phyloP scores from a whole-genome alignment of 1,284 basidiomycete species.

The Trichosporon ovoides region DNA sequence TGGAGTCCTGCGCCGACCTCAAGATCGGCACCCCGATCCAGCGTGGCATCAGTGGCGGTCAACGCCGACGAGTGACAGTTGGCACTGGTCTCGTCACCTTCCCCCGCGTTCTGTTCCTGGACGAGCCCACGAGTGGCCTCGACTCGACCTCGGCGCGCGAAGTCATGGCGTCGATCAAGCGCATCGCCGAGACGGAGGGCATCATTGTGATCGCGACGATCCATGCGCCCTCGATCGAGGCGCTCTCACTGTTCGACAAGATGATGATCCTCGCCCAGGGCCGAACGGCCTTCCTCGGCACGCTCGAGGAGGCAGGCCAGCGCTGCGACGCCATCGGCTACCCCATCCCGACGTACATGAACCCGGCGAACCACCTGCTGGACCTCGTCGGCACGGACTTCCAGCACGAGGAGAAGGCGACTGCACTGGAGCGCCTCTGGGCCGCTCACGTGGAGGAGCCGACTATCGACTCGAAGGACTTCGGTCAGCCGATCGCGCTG shows the following conservation, averaged over 20 bases:
- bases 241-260: constrained; percentile 43
- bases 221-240: constrained; percentile 46
- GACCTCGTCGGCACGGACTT: constrained; percentile 36
- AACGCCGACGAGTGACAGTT: constrained; percentile 45
- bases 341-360: constrained; percentile 24
- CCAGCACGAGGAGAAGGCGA: constrained; percentile 9
- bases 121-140: constrained; percentile 46
- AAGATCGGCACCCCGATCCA: constrained; percentile 48
- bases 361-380: constrained; percentile 34
- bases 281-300: constrained; percentile 31
- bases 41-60: constrained; percentile 49
- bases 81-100: constrained; percentile 44
- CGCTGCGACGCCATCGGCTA: constrained; percentile 23
- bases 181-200: constrained; percentile 15
- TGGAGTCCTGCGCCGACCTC: constrained; percentile 11
- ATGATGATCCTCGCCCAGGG: constrained; percentile 41
- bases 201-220: constrained; percentile 43
- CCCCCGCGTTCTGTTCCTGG: constrained; percentile 47
- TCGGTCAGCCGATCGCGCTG: neutral
- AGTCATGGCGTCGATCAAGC: constrained; percentile 18
- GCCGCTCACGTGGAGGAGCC: neutral
- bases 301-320: constrained; percentile 9
- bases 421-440: constrained; percentile 6
- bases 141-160: constrained; percentile 23
- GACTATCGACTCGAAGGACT: neutral